Base-by-base conservation (phyloP, 164 flowering plant genomes). In the Euptelea pleiosperma region DNA sequence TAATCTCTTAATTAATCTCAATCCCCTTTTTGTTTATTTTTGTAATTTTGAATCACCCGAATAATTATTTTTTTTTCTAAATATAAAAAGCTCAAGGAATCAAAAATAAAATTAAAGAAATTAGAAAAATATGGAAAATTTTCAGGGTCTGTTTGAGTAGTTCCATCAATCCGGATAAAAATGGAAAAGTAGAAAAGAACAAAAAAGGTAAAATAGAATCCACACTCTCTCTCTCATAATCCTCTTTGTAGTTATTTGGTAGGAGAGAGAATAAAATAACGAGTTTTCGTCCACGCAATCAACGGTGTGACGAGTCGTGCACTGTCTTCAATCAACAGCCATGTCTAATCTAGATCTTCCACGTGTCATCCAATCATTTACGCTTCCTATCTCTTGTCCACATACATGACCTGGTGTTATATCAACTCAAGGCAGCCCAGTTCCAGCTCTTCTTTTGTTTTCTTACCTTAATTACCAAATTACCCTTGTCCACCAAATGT, bases 261-360 rank as follows among this genome's bases (percentile, higher is more conserved):
- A 4, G 2, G 35, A 12, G 19, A 52, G 55, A 52, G n/a, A n/a
- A n/a, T n/a, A n/a, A 35, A 10, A 16, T 43, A 35, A 33, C 29
- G 63, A 50, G 74, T 36, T 75, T 63, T 73, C 77, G 72, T 75
- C 75, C 73, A 75, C 77, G 77, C 72, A 73, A 75, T 67, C 72
- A 70, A 66, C 73, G 73, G 79, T 70, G 77, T 72, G 75, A 73
- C 73, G 70, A 54, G 75, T 63, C 75, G 33, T 50, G 44, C 16
- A 34, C 53, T n/a, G 63, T 55, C 52, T 29, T 16, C 24, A 24
- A 36, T 44, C 34, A 35, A 8, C 24, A 49, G 30, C 49, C 33
- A 3, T 15, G 69, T 70, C 79, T 48, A 75, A 73, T 75, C 64
- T 8, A 3, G n/a, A 24, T 4, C 18, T 2, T 61, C 52, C 79